Evolutionary conservation across 768 basidiomycete genomes (phyloP), one percentile per base, ranked within the genome.

Genomic region (Amanita phalloides): DNA sequence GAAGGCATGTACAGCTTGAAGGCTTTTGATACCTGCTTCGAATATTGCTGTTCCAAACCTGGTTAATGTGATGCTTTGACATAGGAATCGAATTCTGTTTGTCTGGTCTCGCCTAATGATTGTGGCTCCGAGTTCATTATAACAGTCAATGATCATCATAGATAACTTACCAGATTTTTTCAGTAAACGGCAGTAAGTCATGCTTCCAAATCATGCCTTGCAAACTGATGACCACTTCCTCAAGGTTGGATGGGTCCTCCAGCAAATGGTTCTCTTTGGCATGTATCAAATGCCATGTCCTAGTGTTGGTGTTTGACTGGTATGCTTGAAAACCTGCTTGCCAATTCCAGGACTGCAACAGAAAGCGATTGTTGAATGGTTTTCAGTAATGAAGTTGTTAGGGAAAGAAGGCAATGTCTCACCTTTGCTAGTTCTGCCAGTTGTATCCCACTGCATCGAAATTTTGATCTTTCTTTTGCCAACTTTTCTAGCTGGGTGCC

Each of bases 41-140:
- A 53, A 53, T n/a, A 13, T 25, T 35, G 14, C 20, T 30, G 35
- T 38, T 14, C 52, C 52, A 17, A 47, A 28, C 8, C 52, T 46
- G 6, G 52, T 53, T 17, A 53, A 32, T 14, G 52, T 46, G 20
- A 53, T 33, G 14, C 45, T 38, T 53, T 53, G 52, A n/a, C 46
- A 17, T 35, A 53, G 25, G 52, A 21, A 53, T 41, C 21, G 45
- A 14, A 32, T 32, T 43, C 36, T 42, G 45, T 53, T 37, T 6
- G n/a, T 42, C 5, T 33, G 6, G 7, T 23, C 32, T 38, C 25
- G 36, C 35, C 35, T 21, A 13, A 30, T 20, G 5, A 11, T 25
- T 17, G 36, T n/a, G 14, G 44, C 17, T 28, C 11, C 17, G 23
- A 23, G 44, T n/a, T 4, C 7, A n/a, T 23, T 20, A 23, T 23